phyloP scores from a whole-genome alignment of 2,329 filamentous ascomycete species.

The Fusarium citri region DNA sequence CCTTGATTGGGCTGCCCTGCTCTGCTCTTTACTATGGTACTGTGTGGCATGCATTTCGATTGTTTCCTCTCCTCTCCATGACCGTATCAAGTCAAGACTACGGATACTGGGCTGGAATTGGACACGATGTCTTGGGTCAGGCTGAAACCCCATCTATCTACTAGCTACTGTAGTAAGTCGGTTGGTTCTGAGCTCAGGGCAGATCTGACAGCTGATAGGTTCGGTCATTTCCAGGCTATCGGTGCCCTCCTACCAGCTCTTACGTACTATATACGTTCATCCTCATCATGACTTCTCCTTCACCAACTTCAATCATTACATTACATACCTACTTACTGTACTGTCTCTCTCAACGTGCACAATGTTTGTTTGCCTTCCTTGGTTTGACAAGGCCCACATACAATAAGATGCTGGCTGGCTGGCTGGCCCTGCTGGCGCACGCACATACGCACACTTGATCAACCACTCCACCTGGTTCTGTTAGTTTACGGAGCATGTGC shows the following conservation, averaged over 20 bases:
- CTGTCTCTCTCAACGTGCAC: constrained; percentile 6
- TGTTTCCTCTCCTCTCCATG: background rate
- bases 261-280: constrained; percentile 31
- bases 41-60: background rate
- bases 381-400: constrained; percentile 19
- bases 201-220: constrained; percentile 32
- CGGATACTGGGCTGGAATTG: constrained; percentile 8
- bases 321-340: background rate
- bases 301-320: constrained; percentile 25
- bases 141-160: constrained; percentile 21
- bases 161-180: background rate
- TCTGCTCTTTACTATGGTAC: background rate
- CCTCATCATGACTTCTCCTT: constrained; percentile 15
- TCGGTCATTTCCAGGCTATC: constrained; percentile 24
- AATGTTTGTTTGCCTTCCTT: constrained; percentile 21
- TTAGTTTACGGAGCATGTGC: constrained; percentile 1
- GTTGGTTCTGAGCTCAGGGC: constrained; percentile 25
- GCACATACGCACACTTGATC: constrained; percentile 24
- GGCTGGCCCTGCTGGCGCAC: constrained; percentile 1
- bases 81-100: background rate
- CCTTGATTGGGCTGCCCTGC: constrained; percentile 24
- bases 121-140: constrained; percentile 25
- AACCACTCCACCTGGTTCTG: constrained; percentile 18
- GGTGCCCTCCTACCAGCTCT: constrained; percentile 23
- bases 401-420: background rate